Conservation (phyloP, 106 monocot genomes). For the Apostasia ramifera region DNA sequence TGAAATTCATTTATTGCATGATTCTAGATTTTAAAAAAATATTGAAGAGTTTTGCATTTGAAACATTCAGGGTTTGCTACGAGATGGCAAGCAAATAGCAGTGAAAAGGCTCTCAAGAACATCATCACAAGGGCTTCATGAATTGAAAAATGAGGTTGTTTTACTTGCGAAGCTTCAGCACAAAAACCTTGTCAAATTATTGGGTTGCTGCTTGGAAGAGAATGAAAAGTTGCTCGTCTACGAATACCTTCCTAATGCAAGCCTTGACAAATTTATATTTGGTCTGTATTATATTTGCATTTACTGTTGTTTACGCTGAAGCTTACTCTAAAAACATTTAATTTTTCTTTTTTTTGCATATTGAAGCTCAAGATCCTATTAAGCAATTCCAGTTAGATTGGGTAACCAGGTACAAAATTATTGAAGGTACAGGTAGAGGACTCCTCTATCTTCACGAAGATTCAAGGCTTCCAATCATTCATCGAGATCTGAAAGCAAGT, state of each 20-base stretch:
- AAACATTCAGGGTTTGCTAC: conserved; percentile 2
- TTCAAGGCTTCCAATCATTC: conserved; percentile 18
- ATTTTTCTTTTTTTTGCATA: too few species aligned
- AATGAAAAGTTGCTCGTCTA: conserved; percentile 12
- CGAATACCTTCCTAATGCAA: conserved; percentile 14
- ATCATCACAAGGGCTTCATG: background rate
- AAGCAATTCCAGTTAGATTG: conserved; percentile 1
- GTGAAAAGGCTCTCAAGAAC: conserved; percentile 12
- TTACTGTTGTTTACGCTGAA: too few species aligned
- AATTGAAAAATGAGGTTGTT: conserved; percentile 11
- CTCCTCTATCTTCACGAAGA: conserved; percentile 23
- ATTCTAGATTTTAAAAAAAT: background rate
- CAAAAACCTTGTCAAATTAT: conserved; percentile 13
- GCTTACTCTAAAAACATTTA: too few species aligned
- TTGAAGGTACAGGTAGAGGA: conserved; percentile 20
- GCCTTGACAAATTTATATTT: conserved; percentile 11
- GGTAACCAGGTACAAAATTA: conserved; percentile 8
- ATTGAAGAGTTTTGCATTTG: too few species aligned
- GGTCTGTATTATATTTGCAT: background rate
- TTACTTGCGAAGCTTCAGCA: conserved; percentile 13
- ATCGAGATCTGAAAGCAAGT: conserved; percentile 10
- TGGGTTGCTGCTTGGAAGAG: conserved; percentile 7
- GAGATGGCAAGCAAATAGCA: conserved; percentile 5
- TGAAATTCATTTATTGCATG: too few species aligned
- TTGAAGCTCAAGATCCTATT: background rate